Conservation (phyloP, 352 stramenopile species). For the Phytopythium vexans region DNA sequence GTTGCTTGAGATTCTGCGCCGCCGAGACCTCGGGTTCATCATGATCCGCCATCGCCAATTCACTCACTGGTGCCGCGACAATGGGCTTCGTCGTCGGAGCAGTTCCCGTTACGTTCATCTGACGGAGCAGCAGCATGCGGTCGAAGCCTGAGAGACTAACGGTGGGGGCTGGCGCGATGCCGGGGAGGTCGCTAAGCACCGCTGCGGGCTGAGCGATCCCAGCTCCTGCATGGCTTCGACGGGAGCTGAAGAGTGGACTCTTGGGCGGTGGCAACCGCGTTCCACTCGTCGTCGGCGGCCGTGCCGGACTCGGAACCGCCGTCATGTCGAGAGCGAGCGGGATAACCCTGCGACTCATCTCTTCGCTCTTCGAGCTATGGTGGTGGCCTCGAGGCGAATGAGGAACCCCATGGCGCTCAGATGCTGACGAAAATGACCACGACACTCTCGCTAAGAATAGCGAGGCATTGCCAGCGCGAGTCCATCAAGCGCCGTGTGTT, state of each 20-base stretch:
- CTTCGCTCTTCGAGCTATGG: neutral
- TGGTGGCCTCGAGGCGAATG: slow-evolving; percentile 9
- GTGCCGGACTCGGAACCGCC: neutral
- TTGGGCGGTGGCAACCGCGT: slow-evolving; percentile 40
- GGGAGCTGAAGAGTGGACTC: slow-evolving; percentile 24
- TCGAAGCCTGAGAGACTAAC: slow-evolving; percentile 24
- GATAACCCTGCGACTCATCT: slow-evolving; percentile 31
- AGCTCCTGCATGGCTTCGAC: neutral
- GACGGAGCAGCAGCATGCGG: slow-evolving; percentile 45
- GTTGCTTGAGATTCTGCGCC: slow-evolving; percentile 59
- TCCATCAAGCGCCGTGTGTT: no score
- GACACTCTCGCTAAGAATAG: no score
- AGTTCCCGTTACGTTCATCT: slow-evolving; percentile 40
- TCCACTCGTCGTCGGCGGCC: slow-evolving; percentile 1
- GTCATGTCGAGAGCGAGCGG: slow-evolving; percentile 35
- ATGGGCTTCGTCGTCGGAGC: neutral
- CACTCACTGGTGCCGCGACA: neutral
- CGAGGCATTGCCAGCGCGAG: no score
- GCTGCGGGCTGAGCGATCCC: neutral
- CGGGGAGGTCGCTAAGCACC: neutral
- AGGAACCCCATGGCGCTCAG: no score
- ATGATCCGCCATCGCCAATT: neutral
- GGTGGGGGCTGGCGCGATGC: no score
- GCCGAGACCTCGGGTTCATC: slow-evolving; percentile 40
- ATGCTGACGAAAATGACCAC: no score